Percentiles rank a stretch among this genome's conserved stretches.
These are phyloP conservation scores for Candida freyschussii DNA, from an alignment of 1,139 yeast species.

Conservation along the genomic window DNA sequence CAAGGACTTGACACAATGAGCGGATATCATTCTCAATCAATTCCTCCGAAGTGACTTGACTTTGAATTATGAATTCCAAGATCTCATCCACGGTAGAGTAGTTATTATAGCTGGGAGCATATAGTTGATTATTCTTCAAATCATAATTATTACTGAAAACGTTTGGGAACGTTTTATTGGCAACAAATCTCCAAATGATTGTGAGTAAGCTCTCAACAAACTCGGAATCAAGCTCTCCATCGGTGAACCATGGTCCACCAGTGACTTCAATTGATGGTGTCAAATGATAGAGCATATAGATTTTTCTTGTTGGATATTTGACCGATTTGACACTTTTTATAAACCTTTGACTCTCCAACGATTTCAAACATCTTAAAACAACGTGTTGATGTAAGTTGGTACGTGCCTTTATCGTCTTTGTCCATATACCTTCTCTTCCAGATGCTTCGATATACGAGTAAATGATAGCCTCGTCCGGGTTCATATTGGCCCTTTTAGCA, in stretches of 20 bases:
- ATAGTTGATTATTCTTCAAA: slow-evolving; percentile 29
- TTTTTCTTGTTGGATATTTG: slow-evolving; percentile 93
- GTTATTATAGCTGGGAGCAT: slow-evolving; percentile 52
- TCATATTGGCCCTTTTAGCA: slow-evolving; percentile 65
- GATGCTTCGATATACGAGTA: slow-evolving; percentile 89
- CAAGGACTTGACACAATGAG: slow-evolving; percentile 80
- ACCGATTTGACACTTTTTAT: slow-evolving; percentile 91
- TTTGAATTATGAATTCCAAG: slow-evolving; percentile 65
- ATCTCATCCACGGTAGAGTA: slow-evolving; percentile 71
- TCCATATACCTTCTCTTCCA: slow-evolving; percentile 96
- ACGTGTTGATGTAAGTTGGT: slow-evolving; percentile 93
- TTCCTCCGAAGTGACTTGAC: slow-evolving; percentile 80
- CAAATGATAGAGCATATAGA: slow-evolving; percentile 87
- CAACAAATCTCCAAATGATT: slow-evolving; percentile 84
- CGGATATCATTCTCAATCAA: slow-evolving; percentile 70
- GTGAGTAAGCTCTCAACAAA: slow-evolving; percentile 80
- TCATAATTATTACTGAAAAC: slow-evolving; percentile 43
- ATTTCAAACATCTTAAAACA: slow-evolving; percentile 78
- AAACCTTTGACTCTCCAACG: slow-evolving; percentile 75
- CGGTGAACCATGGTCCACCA: slow-evolving; percentile 99
- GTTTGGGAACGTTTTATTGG: slow-evolving; percentile 69
- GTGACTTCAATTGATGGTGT: slow-evolving; percentile 95
- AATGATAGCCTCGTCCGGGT: slow-evolving; percentile 85
- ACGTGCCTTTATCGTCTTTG: slow-evolving; percentile 84
- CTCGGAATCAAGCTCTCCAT: slow-evolving; percentile 89